Conservation (phyloP, 2,329 filamentous ascomycete genomes). For the Fusarium concolor region DNA sequence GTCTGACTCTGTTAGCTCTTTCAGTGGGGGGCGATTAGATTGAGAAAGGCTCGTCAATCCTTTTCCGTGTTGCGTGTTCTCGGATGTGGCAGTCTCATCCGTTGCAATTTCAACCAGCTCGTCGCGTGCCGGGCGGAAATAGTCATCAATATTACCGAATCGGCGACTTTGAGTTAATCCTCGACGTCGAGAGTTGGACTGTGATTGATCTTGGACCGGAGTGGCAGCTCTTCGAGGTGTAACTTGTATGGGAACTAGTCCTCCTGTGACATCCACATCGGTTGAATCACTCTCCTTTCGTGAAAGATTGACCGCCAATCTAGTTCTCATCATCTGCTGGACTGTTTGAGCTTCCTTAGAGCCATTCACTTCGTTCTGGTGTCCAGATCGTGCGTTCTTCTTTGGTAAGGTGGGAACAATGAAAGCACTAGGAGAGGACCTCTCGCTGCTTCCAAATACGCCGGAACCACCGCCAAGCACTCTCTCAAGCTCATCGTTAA, state of each 20-base stretch:
- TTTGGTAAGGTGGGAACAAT: not conserved
- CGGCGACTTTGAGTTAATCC: conserved; percentile 13
- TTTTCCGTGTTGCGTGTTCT: conserved; percentile 15
- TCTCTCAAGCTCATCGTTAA: conserved; percentile 21
- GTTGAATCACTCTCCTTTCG: conserved; percentile 49
- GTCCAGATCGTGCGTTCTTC: not conserved
- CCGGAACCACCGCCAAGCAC: conserved; percentile 4
- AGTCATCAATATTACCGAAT: conserved; percentile 48
- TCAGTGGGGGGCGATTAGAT: conserved; percentile 37
- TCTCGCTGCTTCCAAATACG: not conserved
- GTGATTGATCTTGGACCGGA: conserved; percentile 3
- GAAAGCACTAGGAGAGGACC: not conserved
- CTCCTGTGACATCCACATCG: conserved; percentile 42
- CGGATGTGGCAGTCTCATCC: conserved; percentile 51
- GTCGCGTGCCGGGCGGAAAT: conserved; percentile 44
- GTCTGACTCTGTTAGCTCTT: conserved; percentile 39
- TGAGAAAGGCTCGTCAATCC: conserved; percentile 4
- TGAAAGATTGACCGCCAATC: conserved; percentile 49
- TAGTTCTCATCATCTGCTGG: conserved; percentile 45
- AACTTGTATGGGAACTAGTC: conserved; percentile 45
- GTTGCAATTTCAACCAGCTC: conserved; percentile 50
- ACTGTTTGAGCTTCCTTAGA: conserved; percentile 6
- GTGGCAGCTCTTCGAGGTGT: conserved; percentile 23
- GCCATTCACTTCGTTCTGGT: not conserved
- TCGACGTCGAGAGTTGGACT: conserved; percentile 3